These are phyloP conservation scores for Mucor racemosus DNA, from an alignment of 371 early-diverging fungal species.

Conservation along the genomic window DNA sequence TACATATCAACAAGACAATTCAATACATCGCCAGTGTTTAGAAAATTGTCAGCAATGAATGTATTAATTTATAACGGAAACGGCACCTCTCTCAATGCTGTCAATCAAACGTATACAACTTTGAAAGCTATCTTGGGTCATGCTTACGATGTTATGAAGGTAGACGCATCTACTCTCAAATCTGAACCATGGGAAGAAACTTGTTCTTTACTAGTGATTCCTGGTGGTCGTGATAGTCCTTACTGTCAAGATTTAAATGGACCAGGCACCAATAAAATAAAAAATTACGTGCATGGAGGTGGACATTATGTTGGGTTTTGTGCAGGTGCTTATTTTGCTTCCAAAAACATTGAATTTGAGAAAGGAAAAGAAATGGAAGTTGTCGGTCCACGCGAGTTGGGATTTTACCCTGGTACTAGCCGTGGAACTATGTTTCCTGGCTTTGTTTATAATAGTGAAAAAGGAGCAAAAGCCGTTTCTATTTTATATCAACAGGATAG, in stretches of 20 bases:
- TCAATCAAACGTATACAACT: slow-evolving; percentile 65
- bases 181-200: slow-evolving; percentile 85
- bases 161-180: slow-evolving; percentile 68
- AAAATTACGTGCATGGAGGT: slow-evolving; percentile 72
- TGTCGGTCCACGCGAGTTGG: slow-evolving; percentile 71
- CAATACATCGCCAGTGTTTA: background rate
- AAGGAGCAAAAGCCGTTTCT: slow-evolving; percentile 61
- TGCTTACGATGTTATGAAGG: slow-evolving; percentile 81
- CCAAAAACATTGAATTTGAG: slow-evolving; percentile 79
- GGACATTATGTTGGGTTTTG: slow-evolving; percentile 93
- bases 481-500: background rate
- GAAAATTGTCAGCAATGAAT: slow-evolving; percentile 57
- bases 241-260: slow-evolving; percentile 74
- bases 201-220: slow-evolving; percentile 82
- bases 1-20: background rate
- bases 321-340: slow-evolving; percentile 90
- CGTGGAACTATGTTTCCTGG: slow-evolving; percentile 77
- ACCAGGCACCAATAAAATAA: slow-evolving; percentile 60
- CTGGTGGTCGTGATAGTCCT: slow-evolving; percentile 88
- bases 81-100: slow-evolving; percentile 70
- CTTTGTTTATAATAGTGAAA: slow-evolving; percentile 81
- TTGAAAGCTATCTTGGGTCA: slow-evolving; percentile 72
- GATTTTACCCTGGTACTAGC: slow-evolving; percentile 72
- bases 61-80: slow-evolving; percentile 83
- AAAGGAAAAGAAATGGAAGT: slow-evolving; percentile 65